These are phyloP conservation scores for Delphinella strobiligena DNA, from an alignment of 2,329 filamentous ascomycete species.

Conservation along the genomic window DNA sequence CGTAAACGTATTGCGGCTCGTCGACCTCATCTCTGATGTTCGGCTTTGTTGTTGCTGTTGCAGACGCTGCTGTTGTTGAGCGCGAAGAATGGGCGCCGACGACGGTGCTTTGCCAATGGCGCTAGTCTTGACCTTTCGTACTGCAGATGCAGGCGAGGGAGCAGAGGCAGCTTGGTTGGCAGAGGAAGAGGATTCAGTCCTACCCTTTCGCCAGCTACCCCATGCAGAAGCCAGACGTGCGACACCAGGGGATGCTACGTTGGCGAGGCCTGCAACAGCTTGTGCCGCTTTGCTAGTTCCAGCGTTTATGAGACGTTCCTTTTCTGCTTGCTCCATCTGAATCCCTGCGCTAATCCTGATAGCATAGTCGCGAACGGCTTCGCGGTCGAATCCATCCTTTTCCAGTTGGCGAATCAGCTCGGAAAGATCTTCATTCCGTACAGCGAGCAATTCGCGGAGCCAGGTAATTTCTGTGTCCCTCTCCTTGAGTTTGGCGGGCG, in stretches of 20 bases:
- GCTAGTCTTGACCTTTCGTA: background rate
- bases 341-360: conserved; percentile 89
- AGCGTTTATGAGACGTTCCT: conserved; percentile 68
- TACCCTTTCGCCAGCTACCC: conserved; percentile 66
- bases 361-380: conserved; percentile 74
- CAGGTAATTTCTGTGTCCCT: conserved; percentile 89
- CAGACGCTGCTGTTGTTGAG: background rate
- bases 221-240: conserved; percentile 94
- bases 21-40: conserved; percentile 8
- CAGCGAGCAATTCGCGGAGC: conserved; percentile 84
- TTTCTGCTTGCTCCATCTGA: conserved; percentile 96
- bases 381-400: conserved; percentile 61
- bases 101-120: background rate
- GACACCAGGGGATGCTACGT: conserved; percentile 69
- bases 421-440: conserved; percentile 80
- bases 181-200: background rate
- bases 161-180: conserved; percentile 2
- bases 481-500: conserved; percentile 72
- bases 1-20: conserved; percentile 30
- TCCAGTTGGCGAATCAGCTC: conserved; percentile 78
- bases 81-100: background rate
- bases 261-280: conserved; percentile 61
- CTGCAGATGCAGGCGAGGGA: conserved; percentile 1
- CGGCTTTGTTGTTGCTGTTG: conserved; percentile 3
- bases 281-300: conserved; percentile 36